Conservation (phyloP, 352 stramenopile species). For the Globisporangium polare region DNA sequence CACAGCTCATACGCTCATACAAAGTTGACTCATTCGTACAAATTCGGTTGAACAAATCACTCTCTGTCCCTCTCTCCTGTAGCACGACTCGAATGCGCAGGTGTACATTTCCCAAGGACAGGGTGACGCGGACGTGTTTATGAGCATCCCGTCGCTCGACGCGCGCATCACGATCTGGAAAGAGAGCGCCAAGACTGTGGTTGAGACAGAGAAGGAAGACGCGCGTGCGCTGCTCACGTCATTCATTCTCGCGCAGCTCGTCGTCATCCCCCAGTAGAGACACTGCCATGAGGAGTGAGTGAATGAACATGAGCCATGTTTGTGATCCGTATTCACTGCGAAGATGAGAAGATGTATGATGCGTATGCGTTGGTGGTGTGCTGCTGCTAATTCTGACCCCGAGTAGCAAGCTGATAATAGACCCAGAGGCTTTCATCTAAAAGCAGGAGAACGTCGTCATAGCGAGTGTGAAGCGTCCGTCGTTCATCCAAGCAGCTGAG, state of each 20-base stretch:
- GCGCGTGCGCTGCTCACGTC: slow-evolving; percentile 55
- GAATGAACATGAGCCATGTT: too few relatives aligned
- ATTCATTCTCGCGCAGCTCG: slow-evolving; percentile 42
- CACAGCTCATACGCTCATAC: neutral
- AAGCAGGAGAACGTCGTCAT: neutral
- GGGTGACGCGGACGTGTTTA: slow-evolving; percentile 71
- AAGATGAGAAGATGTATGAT: neutral
- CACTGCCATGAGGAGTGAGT: neutral
- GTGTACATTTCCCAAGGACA: slow-evolving; percentile 81
- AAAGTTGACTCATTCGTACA: neutral
- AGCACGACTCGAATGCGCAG: slow-evolving; percentile 66
- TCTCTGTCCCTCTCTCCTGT: slow-evolving; percentile 5
- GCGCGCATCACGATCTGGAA: slow-evolving; percentile 77
- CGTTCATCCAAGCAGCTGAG: neutral
- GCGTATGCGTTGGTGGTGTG: neutral
- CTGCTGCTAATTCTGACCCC: neutral
- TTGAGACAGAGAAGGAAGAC: slow-evolving; percentile 78
- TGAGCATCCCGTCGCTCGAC: slow-evolving; percentile 77
- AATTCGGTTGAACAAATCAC: neutral
- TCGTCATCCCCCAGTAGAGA: slow-evolving; percentile 14
- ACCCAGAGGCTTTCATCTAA: neutral
- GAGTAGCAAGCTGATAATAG: neutral
- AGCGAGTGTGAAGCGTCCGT: neutral
- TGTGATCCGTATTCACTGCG: neutral
- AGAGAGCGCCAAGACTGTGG: slow-evolving; percentile 64